Conservation (phyloP, 306 rosid genomes). For the Sindora glabra region DNA sequence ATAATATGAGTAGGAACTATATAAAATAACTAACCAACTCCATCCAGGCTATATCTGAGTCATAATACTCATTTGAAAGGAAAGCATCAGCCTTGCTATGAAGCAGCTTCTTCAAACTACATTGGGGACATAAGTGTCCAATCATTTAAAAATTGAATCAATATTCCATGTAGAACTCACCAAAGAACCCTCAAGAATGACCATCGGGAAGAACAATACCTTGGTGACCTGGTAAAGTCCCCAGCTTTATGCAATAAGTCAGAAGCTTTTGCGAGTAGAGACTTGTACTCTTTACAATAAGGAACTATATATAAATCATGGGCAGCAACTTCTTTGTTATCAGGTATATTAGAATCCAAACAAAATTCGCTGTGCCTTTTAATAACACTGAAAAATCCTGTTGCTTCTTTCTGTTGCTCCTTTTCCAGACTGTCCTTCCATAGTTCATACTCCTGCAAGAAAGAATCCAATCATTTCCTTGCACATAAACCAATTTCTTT, state of each 20-base stretch:
- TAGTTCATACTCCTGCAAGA: slow-evolving; percentile 66
- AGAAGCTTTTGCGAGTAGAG: slow-evolving; percentile 62
- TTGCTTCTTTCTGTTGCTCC: slow-evolving; percentile 58
- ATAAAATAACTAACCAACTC: slow-evolving; percentile 67
- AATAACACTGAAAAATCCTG: slow-evolving; percentile 71
- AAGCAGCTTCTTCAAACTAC: slow-evolving; percentile 82
- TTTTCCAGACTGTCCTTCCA: slow-evolving; percentile 67
- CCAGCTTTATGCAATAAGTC: slow-evolving; percentile 84
- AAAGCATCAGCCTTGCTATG: slow-evolving; percentile 88
- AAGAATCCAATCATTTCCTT: slow-evolving; percentile 15
- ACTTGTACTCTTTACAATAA: slow-evolving; percentile 66
- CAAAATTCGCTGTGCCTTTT: slow-evolving; percentile 54
- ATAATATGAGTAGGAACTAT: too few species aligned
- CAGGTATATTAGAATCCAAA: slow-evolving; percentile 37
- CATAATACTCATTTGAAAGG: slow-evolving; percentile 86
- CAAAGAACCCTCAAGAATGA: neutral
- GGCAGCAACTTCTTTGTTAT: slow-evolving; percentile 19
- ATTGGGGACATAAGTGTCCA: slow-evolving; percentile 17
- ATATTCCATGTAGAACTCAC: slow-evolving; percentile 4
- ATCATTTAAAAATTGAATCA: slow-evolving; percentile 1
- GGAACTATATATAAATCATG: slow-evolving; percentile 60
- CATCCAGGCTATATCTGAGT: slow-evolving; percentile 92
- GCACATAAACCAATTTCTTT: slow-evolving; percentile 1
- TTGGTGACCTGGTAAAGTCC: slow-evolving; percentile 47
- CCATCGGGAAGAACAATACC: slow-evolving; percentile 34